phyloP scores from a whole-genome alignment of 495 filamentous ascomycete genomes.

The Aspergillus mulundensis region DNA sequence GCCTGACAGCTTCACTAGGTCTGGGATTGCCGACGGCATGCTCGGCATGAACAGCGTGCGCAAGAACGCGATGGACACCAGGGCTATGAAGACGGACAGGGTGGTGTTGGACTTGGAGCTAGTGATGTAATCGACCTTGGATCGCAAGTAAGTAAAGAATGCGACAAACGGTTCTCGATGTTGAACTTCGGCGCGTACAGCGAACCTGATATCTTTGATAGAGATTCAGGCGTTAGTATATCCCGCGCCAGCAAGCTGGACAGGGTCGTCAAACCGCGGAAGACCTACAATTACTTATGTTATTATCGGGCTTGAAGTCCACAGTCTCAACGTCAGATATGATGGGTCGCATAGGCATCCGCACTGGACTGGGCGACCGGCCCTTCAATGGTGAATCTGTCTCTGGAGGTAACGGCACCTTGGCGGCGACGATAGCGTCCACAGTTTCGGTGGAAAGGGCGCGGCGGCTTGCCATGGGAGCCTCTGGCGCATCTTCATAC shows the following conservation, averaged over 20 bases:
- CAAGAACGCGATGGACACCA: conserved; percentile 57
- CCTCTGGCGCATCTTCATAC: conserved; percentile 52
- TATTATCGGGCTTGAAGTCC: conserved; percentile 36
- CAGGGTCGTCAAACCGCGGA: conserved; percentile 24
- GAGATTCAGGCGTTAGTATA: conserved; percentile 26
- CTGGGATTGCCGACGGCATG: conserved; percentile 64
- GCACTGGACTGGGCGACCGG: conserved; percentile 48
- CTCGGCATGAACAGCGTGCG: conserved; percentile 66
- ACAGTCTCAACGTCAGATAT: conserved; percentile 30
- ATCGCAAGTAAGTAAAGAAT: conserved; percentile 59
- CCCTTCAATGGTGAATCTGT: conserved; percentile 50
- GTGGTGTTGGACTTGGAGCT: conserved; percentile 64
- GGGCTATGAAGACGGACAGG: conserved; percentile 51
- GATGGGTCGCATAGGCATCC: conserved; percentile 20
- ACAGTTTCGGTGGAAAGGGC: conserved; percentile 34
- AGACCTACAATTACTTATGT: conserved; percentile 53
- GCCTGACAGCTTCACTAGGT: conserved; percentile 83
- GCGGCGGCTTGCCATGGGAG: conserved; percentile 19
- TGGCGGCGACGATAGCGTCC: conserved; percentile 55
- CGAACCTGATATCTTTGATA: conserved; percentile 74
- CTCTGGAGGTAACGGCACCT: conserved; percentile 51
- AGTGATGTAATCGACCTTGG: conserved; percentile 45
- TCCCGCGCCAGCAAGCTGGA: conserved; percentile 32
- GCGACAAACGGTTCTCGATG: conserved; percentile 82
- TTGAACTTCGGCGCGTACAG: conserved; percentile 78